These are phyloP conservation scores for Leccinum barrowsii DNA, from an alignment of 768 basidiomycete species.

Conservation along the genomic window DNA sequence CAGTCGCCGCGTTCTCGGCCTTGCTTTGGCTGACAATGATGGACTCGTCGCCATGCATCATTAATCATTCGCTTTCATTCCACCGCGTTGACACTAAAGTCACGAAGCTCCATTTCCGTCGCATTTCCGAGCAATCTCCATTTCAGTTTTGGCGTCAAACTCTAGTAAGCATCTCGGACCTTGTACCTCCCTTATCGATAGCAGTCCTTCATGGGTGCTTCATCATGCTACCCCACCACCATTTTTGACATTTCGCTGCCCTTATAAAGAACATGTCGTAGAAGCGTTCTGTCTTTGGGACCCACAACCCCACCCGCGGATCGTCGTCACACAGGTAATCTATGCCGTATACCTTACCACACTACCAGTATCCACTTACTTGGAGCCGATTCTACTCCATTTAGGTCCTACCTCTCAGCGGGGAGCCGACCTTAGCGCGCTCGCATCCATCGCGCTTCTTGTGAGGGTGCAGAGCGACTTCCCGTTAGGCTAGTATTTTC, in stretches of 20 bases:
- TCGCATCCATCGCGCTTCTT: slow-evolving; percentile 76
- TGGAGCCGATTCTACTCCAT: slow-evolving; percentile 3
- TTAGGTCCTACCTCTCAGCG: slow-evolving; percentile 39
- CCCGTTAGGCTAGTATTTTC: slow-evolving; percentile 43
- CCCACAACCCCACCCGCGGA: slow-evolving; percentile 32
- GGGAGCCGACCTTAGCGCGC: slow-evolving; percentile 47
- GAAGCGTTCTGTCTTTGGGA: slow-evolving; percentile 23
- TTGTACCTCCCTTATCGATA: slow-evolving; percentile 32
- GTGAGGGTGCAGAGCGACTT: slow-evolving; percentile 56
- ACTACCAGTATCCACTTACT: slow-evolving; percentile 6
- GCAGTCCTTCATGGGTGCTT: slow-evolving; percentile 13
- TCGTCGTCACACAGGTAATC: slow-evolving; percentile 29
- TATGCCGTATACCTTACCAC: slow-evolving; percentile 20
- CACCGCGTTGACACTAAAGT: slow-evolving; percentile 8
- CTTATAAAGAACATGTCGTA: slow-evolving; percentile 31
- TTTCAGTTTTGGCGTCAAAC: slow-evolving; percentile 17
- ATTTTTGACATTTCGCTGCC: slow-evolving; percentile 14
- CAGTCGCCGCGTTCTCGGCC: slow-evolving; percentile 11
- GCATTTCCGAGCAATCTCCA: slow-evolving; percentile 21
- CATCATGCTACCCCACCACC: slow-evolving; percentile 16
- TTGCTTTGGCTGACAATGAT: slow-evolving; percentile 5
- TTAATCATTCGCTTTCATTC: slow-evolving; percentile 16
- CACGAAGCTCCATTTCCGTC: slow-evolving; percentile 22
- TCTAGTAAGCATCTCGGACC: slow-evolving; percentile 19
- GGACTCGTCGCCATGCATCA: slow-evolving; percentile 3